A percentile compares a stretch with the other conserved stretches of the same genome.
Evolutionary conservation across 2,329 filamentous ascomycete species (phyloP).

Genomic region (Elsinoe ampelina): DNA sequence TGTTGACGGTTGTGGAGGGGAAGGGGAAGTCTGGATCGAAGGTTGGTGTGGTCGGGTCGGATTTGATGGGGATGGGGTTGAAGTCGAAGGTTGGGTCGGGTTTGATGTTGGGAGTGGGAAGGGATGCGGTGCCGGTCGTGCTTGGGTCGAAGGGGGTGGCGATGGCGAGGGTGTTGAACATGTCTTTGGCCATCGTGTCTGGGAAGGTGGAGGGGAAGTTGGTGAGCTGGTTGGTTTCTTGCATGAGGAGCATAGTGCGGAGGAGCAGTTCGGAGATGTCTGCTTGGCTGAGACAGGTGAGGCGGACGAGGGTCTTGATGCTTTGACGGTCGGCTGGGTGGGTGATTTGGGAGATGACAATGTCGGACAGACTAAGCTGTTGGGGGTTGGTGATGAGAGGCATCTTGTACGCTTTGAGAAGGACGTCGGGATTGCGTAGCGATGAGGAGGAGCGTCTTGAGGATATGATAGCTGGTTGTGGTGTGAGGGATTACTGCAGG

Average conservation of each 20-base stretch:
- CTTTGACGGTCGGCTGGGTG: neutral
- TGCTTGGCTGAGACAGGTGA: neutral
- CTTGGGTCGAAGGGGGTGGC: neutral
- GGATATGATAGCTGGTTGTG: neutral
- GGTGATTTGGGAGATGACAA: neutral
- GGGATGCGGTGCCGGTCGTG: neutral
- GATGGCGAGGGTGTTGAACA: neutral
- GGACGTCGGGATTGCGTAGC: neutral
- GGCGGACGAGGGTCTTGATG: neutral
- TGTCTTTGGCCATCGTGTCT: neutral
- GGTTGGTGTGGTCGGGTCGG: neutral
- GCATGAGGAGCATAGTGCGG: conserved; percentile 4
- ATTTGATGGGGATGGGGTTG: neutral
- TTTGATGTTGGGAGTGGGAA: neutral
- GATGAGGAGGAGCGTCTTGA: neutral
- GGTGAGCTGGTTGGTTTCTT: neutral
- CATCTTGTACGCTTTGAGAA: neutral
- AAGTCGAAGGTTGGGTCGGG: neutral
- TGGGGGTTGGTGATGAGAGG: neutral
- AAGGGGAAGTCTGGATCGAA: no score
- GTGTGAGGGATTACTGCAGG: neutral
- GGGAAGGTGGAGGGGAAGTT: neutral
- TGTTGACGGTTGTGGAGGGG: neutral
- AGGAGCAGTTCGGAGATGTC: conserved; percentile 7
- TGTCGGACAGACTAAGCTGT: neutral